A percentile compares a stretch with the other conserved stretches of the same genome.
Evolutionary conservation across 495 filamentous ascomycete species (phyloP).

Genomic region (Halenospora varia): DNA sequence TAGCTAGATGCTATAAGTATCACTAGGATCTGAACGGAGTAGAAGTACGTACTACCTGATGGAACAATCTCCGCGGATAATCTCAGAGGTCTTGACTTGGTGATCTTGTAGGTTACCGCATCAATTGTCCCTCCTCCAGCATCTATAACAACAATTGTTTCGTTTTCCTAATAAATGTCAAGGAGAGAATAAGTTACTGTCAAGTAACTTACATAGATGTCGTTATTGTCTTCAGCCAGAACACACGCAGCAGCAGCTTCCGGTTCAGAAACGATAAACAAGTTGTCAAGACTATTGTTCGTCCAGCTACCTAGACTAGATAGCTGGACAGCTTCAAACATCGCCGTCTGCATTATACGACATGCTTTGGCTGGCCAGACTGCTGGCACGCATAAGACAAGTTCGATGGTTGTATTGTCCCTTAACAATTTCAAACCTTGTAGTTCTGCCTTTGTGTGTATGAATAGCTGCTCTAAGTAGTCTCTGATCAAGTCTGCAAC

Average conservation of each 20-base stretch:
- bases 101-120: constrained; percentile 47
- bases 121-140: constrained; percentile 55
- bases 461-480: constrained; percentile 24
- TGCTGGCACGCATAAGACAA: constrained; percentile 30
- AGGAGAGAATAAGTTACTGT: constrained; percentile 3
- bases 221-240: constrained; percentile 8
- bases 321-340: constrained; percentile 23
- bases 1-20: background rate
- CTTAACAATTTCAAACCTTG: constrained; percentile 2
- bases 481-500: constrained; percentile 22
- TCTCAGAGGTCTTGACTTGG: constrained; percentile 30
- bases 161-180: constrained; percentile 5
- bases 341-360: constrained; percentile 27
- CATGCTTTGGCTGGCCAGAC: constrained; percentile 30
- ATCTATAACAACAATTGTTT: constrained; percentile 40
- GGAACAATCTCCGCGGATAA: constrained; percentile 13
- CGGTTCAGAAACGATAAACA: constrained; percentile 32
- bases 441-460: constrained; percentile 23
- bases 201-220: constrained; percentile 7
- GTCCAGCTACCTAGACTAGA: constrained; percentile 18
- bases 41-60: constrained; percentile 3
- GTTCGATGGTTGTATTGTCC: constrained; percentile 17
- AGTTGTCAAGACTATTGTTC: constrained; percentile 20
- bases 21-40: background rate
- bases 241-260: constrained; percentile 32